Evolutionary conservation across 129 eudicot genomes (phyloP).

Genomic region (Cynara cardunculus): DNA sequence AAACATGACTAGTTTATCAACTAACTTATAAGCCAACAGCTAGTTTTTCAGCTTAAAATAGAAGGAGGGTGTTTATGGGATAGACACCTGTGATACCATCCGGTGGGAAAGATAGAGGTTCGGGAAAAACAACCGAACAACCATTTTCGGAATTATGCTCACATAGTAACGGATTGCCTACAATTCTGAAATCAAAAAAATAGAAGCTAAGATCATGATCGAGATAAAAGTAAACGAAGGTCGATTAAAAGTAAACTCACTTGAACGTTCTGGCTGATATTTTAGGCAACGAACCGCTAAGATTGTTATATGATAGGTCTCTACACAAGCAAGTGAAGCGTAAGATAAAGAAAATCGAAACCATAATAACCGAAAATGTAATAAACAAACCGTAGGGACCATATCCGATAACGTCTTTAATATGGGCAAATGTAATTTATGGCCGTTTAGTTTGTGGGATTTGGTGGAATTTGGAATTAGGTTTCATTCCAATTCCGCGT

Average conservation of each 20-base stretch:
- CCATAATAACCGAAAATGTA: neutral
- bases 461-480: too few species aligned
- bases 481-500: too few species aligned
- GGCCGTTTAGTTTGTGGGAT: too few species aligned
- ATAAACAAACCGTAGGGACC: neutral
- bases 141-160: constrained; percentile 53
- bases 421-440: neutral
- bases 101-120: constrained; percentile 78
- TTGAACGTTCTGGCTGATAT: constrained; percentile 86
- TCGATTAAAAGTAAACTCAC: constrained; percentile 33
- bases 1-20: neutral
- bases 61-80: constrained; percentile 1
- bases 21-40: neutral
- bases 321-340: constrained; percentile 30
- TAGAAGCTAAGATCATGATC: neutral
- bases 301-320: constrained; percentile 84
- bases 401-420: neutral
- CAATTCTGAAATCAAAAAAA: constrained; percentile 41
- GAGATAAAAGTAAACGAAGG: neutral
- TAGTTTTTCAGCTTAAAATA: neutral
- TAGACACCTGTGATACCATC: constrained; percentile 54
- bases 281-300: constrained; percentile 83
- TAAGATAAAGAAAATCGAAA: neutral
- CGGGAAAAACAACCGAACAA: constrained; percentile 72
- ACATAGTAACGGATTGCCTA: constrained; percentile 84